Evolutionary conservation across 129 eudicot species (phyloP).

Genomic region (Daucus carota): DH1_v3.0 NC_030383.2:11021501-11022000

Average conservation of each 20-base stretch:
- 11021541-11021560: too few relatives aligned
- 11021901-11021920: background rate
- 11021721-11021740: conserved; percentile 66
- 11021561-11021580: too few relatives aligned
- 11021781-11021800: background rate
- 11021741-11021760: background rate
- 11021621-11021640: too few relatives aligned
- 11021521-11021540: too few relatives aligned
- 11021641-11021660: too few relatives aligned
- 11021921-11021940: background rate
- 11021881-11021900: background rate
- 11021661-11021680: too few relatives aligned
- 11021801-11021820: conserved; percentile 58
- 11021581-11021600: too few relatives aligned
- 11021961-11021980: conserved; percentile 11
- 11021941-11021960: background rate
- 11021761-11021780: background rate
- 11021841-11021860: conserved; percentile 54
- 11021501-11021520: too few relatives aligned
- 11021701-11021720: too few relatives aligned
- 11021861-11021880: conserved; percentile 41
- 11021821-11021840: conserved; percentile 89
- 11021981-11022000: conserved; percentile 48
- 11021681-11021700: too few relatives aligned
- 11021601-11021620: too few relatives aligned